These are phyloP conservation scores for Phaseolus lunatus DNA, from an alignment of 306 rosid species.

Conservation along the genomic window DNA sequence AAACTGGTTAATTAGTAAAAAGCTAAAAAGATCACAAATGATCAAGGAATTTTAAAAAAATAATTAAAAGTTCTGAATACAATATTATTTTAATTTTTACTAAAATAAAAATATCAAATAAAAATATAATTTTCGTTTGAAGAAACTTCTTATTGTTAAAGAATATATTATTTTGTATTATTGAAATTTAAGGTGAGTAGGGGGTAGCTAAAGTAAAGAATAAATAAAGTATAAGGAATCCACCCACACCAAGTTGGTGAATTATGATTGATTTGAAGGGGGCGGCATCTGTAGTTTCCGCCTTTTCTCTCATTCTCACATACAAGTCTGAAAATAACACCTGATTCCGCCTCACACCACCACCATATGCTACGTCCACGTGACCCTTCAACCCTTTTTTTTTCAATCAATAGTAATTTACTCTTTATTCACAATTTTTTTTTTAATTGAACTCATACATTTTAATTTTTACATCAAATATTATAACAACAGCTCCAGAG, in stretches of 20 bases:
- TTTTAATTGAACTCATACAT: not conserved
- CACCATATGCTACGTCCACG: not conserved
- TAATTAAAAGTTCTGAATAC: too few relatives aligned
- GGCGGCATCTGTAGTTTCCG: slow-evolving; percentile 21
- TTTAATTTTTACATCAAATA: not conserved
- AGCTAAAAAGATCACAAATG: too few relatives aligned
- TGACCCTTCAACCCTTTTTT: not conserved
- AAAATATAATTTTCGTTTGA: too few relatives aligned
- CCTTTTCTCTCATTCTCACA: not conserved
- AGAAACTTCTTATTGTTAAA: too few relatives aligned
- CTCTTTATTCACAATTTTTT: not conserved
- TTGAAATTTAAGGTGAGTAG: not conserved
- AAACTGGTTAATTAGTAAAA: too few relatives aligned
- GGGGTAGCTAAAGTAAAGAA: slow-evolving; percentile 12
- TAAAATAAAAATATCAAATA: too few relatives aligned
- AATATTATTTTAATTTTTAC: too few relatives aligned
- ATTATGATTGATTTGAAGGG: slow-evolving; percentile 25
- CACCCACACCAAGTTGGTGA: slow-evolving; percentile 4
- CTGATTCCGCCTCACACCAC: slow-evolving; percentile 29
- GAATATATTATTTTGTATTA: too few relatives aligned
- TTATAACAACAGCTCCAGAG: not conserved
- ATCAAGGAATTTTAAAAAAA: too few relatives aligned
- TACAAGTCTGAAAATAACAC: slow-evolving; percentile 18
- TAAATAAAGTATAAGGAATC: slow-evolving; percentile 26
- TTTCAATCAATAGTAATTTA: not conserved